Conservation (phyloP, 73 alveolate genomes). For the Diophrys sp. region DNA sequence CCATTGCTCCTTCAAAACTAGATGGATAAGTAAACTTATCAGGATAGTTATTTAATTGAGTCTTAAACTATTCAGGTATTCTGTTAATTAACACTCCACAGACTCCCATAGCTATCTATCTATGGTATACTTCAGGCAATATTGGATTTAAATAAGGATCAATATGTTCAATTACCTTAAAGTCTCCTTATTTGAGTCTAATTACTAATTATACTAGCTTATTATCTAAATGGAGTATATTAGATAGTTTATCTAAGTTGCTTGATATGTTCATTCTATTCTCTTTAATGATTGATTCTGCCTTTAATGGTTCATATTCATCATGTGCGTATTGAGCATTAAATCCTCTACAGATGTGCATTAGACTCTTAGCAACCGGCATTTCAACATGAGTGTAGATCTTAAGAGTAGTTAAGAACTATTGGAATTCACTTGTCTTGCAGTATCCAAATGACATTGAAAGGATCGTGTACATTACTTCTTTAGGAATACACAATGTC, state of each 20-base stretch:
- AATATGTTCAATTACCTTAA: background rate
- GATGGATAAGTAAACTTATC: background rate
- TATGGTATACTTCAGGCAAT: background rate
- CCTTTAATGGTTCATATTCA: background rate
- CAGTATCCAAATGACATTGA: background rate
- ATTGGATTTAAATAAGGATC: background rate
- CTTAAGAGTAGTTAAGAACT: background rate
- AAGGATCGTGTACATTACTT: background rate
- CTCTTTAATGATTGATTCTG: background rate
- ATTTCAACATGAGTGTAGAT: background rate
- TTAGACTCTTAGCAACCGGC: background rate
- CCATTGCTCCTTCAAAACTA: background rate
- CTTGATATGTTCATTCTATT: background rate
- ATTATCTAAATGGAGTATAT: background rate
- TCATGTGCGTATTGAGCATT: background rate
- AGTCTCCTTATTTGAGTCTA: background rate
- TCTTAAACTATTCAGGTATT: background rate
- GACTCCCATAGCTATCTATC: background rate
- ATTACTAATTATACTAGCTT: background rate
- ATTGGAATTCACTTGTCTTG: background rate
- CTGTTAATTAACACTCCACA: background rate
- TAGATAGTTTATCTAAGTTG: background rate
- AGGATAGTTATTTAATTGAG: background rate
- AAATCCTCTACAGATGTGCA: background rate
- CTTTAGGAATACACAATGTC: background rate